Percentiles rank a stretch among this genome's conserved stretches.
phyloP scores from a whole-genome alignment of 768 basidiomycete genomes.

The Russula foetens region DNA sequence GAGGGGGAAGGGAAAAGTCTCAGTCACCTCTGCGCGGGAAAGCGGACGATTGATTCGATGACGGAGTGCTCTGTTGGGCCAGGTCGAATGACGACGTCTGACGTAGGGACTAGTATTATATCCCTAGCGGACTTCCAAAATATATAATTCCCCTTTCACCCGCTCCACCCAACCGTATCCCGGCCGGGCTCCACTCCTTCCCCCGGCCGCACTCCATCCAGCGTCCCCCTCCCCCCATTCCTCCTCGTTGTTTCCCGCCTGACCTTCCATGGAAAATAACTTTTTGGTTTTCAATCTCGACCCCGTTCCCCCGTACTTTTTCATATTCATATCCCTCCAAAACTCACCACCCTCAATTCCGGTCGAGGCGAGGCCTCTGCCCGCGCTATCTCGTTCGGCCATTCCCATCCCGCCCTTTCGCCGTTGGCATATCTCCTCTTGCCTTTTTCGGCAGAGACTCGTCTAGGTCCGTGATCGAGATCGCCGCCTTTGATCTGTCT shows the following conservation, averaged over 20 bases:
- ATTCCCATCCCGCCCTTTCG: constrained; percentile 13
- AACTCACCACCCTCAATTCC: background rate
- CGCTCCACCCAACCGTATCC: constrained; percentile 14
- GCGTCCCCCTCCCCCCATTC: background rate
- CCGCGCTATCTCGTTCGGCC: constrained; percentile 11
- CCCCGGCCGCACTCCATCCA: constrained; percentile 4
- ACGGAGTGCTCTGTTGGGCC: constrained; percentile 17
- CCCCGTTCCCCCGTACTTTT: constrained; percentile 7
- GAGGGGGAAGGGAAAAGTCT: no score
- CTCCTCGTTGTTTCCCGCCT: constrained; percentile 19
- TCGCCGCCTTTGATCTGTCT: constrained; percentile 12
- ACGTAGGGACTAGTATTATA: constrained; percentile 36
- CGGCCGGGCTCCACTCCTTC: constrained; percentile 19
- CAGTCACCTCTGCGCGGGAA: no score
- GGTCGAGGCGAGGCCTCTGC: background rate
- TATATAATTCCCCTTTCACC: constrained; percentile 8
- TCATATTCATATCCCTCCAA: background rate
- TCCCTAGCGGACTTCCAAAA: constrained; percentile 36
- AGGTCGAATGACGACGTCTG: constrained; percentile 35
- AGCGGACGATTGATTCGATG: constrained; percentile 9
- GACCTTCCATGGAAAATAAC: constrained; percentile 21
- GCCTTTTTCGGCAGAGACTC: constrained; percentile 6
- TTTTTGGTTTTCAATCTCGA: background rate
- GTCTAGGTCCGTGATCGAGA: constrained; percentile 18
- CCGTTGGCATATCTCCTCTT: constrained; percentile 13